These are phyloP conservation scores for Hypholoma fasciculare DNA, from an alignment of 768 basidiomycete genomes.

Conservation along the genomic window DNA sequence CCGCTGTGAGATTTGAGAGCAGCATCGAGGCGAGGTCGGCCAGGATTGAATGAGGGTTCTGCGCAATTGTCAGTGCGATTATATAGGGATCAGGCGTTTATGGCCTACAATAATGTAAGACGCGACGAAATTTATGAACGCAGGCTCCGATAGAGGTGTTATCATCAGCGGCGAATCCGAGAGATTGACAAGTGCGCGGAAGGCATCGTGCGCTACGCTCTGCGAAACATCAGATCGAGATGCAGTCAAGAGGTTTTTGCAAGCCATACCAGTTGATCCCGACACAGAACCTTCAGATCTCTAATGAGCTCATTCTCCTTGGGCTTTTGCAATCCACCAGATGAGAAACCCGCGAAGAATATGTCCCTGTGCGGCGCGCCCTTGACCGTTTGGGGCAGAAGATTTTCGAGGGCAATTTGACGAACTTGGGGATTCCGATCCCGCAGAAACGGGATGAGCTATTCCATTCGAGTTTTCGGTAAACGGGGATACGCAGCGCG, in stretches of 20 bases:
- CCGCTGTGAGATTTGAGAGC: slow-evolving; percentile 88
- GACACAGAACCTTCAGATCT: slow-evolving; percentile 84
- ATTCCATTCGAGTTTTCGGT: not conserved
- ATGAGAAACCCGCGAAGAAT: slow-evolving; percentile 65
- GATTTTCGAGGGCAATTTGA: slow-evolving; percentile 81
- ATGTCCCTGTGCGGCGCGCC: slow-evolving; percentile 71
- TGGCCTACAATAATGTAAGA: slow-evolving; percentile 85
- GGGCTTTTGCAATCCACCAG: slow-evolving; percentile 54
- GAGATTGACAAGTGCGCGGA: slow-evolving; percentile 91
- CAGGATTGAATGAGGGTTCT: slow-evolving; percentile 90
- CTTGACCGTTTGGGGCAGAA: slow-evolving; percentile 76
- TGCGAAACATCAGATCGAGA: slow-evolving; percentile 29
- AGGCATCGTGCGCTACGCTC: slow-evolving; percentile 93
- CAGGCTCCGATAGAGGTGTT: slow-evolving; percentile 62
- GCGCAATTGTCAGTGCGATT: slow-evolving; percentile 7
- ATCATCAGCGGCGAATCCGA: slow-evolving; percentile 79
- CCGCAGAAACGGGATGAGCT: slow-evolving; percentile 84
- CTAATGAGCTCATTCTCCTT: slow-evolving; percentile 71
- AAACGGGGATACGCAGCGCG: not conserved
- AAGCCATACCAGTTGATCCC: slow-evolving; percentile 75
- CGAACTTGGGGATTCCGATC: slow-evolving; percentile 88
- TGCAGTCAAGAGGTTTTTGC: not conserved
- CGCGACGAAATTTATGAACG: slow-evolving; percentile 79
- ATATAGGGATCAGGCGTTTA: not conserved
- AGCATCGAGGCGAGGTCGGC: slow-evolving; percentile 98